A percentile compares a stretch with the other conserved stretches of the same genome.
Evolutionary conservation across 257 asterid species (phyloP).

Genomic region (Solanum sitiens): DNA sequence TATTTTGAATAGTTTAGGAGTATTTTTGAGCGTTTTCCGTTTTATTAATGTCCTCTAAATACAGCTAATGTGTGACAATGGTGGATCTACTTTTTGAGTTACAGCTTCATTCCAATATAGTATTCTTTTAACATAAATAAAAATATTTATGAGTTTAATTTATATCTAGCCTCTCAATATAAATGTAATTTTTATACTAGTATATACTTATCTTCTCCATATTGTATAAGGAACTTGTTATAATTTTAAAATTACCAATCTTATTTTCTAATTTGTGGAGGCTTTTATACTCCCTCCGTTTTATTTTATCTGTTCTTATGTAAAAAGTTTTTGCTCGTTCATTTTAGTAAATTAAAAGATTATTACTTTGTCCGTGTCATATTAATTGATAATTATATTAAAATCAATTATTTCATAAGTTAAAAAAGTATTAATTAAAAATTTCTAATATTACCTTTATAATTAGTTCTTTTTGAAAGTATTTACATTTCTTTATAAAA

Average conservation of each 20-base stretch:
- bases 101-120: neutral
- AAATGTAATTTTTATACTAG: neutral
- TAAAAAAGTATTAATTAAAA: too few species aligned
- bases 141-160: neutral
- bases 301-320: neutral
- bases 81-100: neutral
- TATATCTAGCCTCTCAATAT: neutral
- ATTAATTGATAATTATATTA: neutral
- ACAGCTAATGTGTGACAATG: neutral
- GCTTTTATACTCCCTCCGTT: neutral
- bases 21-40: too few species aligned
- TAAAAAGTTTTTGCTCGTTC: neutral
- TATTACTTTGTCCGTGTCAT: neutral
- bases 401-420: rapidly evolving
- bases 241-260: neutral
- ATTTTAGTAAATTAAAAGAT: neutral
- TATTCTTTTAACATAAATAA: neutral
- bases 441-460: too few species aligned
- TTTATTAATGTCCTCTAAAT: too few species aligned
- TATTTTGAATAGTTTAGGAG: too few species aligned
- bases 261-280: neutral
- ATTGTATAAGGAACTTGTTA: neutral
- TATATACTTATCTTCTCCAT: neutral
- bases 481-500: too few species aligned
- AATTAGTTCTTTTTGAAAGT: too few species aligned